Percentiles rank a stretch among this genome's conserved stretches.
Conservation (phyloP, 192 early-diverging fungal species). For the Geranomyces michiganensis region DNA sequence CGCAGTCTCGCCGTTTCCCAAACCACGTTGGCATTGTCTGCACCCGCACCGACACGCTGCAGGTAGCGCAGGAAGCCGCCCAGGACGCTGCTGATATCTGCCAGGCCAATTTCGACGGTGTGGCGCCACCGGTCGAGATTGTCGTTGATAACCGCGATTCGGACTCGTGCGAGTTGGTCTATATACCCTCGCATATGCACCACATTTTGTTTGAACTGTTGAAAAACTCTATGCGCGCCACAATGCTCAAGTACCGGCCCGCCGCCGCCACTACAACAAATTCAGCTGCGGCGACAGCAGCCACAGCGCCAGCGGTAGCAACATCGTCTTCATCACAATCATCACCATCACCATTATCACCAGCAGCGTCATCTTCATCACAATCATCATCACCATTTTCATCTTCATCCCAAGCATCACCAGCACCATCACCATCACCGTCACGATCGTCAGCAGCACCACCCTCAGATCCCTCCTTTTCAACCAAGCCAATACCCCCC, state of each 20-base stretch:
- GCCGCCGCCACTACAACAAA: too few relatives aligned
- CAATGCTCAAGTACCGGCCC: constrained; percentile 66
- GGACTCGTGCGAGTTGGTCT: constrained; percentile 67
- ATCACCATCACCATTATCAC: too few relatives aligned
- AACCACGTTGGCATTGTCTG: constrained; percentile 92
- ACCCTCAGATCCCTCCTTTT: background rate
- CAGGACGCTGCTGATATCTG: constrained; percentile 87
- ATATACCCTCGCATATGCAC: constrained; percentile 89
- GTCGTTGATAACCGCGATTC: background rate
- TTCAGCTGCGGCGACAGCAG: constrained; percentile 34
- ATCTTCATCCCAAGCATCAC: background rate
- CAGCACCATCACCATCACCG: background rate
- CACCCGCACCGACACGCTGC: constrained; percentile 74
- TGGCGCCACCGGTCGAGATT: constrained; percentile 69
- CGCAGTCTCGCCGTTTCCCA: background rate
- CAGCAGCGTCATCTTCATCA: too few relatives aligned
- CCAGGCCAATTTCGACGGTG: constrained; percentile 77
- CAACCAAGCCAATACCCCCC: background rate
- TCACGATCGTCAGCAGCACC: background rate
- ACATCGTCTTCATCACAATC: background rate
- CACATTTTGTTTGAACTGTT: constrained; percentile 96
- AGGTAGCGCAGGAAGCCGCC: constrained; percentile 83
- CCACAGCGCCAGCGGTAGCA: background rate
- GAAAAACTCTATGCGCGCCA: constrained; percentile 94
- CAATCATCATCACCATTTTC: background rate